Evolutionary conservation across 208 protist genomes (phyloP).

Genomic region (Phytomonas francai): DNA sequence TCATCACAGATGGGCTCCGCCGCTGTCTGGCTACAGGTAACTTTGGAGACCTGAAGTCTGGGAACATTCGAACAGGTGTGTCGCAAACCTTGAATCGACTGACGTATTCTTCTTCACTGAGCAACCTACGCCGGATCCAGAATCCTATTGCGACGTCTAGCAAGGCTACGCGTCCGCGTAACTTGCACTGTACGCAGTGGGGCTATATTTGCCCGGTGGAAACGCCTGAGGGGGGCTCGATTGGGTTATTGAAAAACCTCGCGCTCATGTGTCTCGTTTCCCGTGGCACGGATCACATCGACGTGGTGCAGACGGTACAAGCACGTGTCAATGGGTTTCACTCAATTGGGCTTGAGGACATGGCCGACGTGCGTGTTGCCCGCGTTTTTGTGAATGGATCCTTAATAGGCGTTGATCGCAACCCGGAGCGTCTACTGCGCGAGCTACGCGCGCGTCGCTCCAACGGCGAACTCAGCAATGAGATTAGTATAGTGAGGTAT

Average conservation of each 20-base stretch:
- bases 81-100: conserved; percentile 96
- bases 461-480: conserved; percentile 66
- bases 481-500: conserved; percentile 72
- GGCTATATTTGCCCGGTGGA: conserved; percentile 99
- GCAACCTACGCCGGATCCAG: conserved; percentile 96
- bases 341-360: conserved; percentile 71
- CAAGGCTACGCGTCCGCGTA: conserved; percentile 97
- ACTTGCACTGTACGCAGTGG: conserved; percentile 98
- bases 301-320: conserved; percentile 65
- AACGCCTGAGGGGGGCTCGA: conserved; percentile 97
- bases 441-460: conserved; percentile 68
- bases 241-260: conserved; percentile 99
- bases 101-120: conserved; percentile 97
- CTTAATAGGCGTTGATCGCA: conserved; percentile 75
- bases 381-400: conserved; percentile 79
- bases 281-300: conserved; percentile 91
- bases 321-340: conserved; percentile 65
- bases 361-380: conserved; percentile 47
- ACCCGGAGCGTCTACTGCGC: conserved; percentile 61
- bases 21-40: conserved; percentile 98
- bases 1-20: conserved; percentile 94
- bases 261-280: conserved; percentile 98
- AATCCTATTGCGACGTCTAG: conserved; percentile 98
- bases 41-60: conserved; percentile 96
- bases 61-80: conserved; percentile 95